Evolutionary conservation across 139 green algal species (phyloP), one percentile per base, ranked within the genome.

Genomic region (Tetradesmus obliquus): DNA sequence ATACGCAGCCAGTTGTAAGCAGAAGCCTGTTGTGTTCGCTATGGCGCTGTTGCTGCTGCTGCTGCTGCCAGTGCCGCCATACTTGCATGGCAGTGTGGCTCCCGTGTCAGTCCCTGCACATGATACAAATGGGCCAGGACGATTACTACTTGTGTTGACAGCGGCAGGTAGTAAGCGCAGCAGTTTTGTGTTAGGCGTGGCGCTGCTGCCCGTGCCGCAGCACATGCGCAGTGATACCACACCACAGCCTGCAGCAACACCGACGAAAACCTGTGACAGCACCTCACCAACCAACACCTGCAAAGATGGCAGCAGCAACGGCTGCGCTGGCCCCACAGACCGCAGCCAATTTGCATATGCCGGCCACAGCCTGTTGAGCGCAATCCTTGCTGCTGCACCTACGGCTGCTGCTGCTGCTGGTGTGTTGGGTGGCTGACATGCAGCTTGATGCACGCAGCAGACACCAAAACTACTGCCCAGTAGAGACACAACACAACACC

Each of bases 281-380:
- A 45, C 32, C 32, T 45, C 66, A 3, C 66, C 15, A 24, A 76
- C 2, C 62, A 72, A 66, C 10, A 90, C 86, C 86, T 84, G 86
- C 71, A n/a, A 92, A 88, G 66, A 76, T 24, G 17, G 66, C 66
- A 24, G 66, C 66, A 76, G 17, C 66, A 3, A 76, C 66, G 2
- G 66, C 81, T 22, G 88, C 81, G 3, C 81, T 88, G 88, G 80
- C 72, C 80, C 88, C 3, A 88, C 88, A 19, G 60, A 53, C 22
- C 88, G n/a, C 88, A 92, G 60, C 79, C 81, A 92, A 2, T 92
- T 84, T 19, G 81, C 88, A 51, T 88, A 92, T 5, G 58, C 90
- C 55, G 74, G 90, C 90, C 74, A 88, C 81, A 92, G 55, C 32
- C 32, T 45, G 32, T 45, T 45, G 32, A 45, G 32, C 32, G 32